A percentile compares a stretch with the other conserved stretches of the same genome.
Conservation (phyloP, 2,329 filamentous ascomycete species). For the Tolypocladium ovalisporum region DNA sequence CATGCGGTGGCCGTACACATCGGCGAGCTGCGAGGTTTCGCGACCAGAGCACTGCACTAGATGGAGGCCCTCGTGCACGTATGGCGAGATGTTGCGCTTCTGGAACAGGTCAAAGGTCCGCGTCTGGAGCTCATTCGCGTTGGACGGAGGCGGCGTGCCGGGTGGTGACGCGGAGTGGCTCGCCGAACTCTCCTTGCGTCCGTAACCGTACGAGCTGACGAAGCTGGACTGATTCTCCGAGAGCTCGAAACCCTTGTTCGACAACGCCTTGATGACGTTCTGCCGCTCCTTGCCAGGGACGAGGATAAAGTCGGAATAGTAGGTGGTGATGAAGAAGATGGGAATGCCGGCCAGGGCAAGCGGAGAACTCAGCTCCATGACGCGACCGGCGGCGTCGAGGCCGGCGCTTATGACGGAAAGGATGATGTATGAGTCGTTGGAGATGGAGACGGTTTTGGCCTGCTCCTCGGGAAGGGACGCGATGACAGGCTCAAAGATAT, state of each 20-base stretch:
- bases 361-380: conserved; percentile 84
- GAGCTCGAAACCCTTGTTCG: conserved; percentile 75
- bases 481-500: conserved; percentile 66
- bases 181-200: conserved; percentile 16
- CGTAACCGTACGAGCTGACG: conserved; percentile 38
- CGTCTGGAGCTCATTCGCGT: conserved; percentile 66
- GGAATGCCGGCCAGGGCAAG: conserved; percentile 86
- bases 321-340: conserved; percentile 98
- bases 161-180: conserved; percentile 35
- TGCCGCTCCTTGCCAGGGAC: conserved; percentile 66
- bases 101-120: conserved; percentile 79
- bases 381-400: conserved; percentile 80
- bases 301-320: conserved; percentile 94
- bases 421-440: conserved; percentile 72
- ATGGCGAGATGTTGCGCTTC: conserved; percentile 62
- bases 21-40: conserved; percentile 30
- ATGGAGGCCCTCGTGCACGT: conserved; percentile 55
- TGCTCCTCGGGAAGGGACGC: conserved; percentile 45
- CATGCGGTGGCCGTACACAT: conserved; percentile 24
- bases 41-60: conserved; percentile 74
- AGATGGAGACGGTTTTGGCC: conserved; percentile 55
- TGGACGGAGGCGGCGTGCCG: conserved; percentile 65
- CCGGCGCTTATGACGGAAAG: conserved; percentile 86
- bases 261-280: conserved; percentile 65
- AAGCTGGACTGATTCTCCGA: conserved; percentile 61